Base-by-base conservation (phyloP, 179 eudicot species). In the Sideroxylon spinosum region DNA sequence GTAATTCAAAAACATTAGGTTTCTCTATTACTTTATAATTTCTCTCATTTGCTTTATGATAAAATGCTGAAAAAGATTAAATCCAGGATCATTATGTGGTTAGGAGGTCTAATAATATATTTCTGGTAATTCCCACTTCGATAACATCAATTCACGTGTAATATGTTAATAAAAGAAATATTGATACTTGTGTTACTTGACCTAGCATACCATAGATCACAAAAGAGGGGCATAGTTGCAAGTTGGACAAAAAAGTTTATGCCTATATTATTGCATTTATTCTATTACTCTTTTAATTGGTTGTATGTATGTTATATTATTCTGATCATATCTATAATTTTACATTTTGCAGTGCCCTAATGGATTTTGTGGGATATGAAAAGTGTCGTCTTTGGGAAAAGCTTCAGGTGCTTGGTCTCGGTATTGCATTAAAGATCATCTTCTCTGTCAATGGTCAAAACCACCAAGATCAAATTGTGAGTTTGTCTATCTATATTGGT, bases 331-430 rank as follows among this genome's bases (percentile, higher is more conserved):
- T 48, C 37, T 71, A 9, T n/a, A 50, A 60, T 22, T 69, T 46
- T 71, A 19, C 70, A 64, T 77, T 25, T 78, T 84, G 75, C 92
- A 94, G 97, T 82, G 94, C 96, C 23, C 76, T 94, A 71, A 94
- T 94, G 97, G 98, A 94, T 76, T 94, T 97, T 79, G 94, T 94
- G 37, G 97, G 96, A 73, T 94, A 97, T 78, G 97, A 94, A 79
- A 94, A 94, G 82, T 94, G 98, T 74, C 92, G 95, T n/a, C 89
- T 94, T 12, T 94, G 98, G 98, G 98, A 97, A 71, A 94, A 94
- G 82, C 90, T 94, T 59, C 98, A 94, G 81, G 93, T 94, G 78
- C 96, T 88, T 81, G 98, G 98, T 79, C 92, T 94, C 53, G 98
- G 98, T 67, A 94, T 97, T 28, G 97, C 97, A 23, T 84, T 94